These are phyloP conservation scores for Myxozyma neotropica DNA, from an alignment of 805 yeast genomes.

Conservation along the genomic window DNA sequence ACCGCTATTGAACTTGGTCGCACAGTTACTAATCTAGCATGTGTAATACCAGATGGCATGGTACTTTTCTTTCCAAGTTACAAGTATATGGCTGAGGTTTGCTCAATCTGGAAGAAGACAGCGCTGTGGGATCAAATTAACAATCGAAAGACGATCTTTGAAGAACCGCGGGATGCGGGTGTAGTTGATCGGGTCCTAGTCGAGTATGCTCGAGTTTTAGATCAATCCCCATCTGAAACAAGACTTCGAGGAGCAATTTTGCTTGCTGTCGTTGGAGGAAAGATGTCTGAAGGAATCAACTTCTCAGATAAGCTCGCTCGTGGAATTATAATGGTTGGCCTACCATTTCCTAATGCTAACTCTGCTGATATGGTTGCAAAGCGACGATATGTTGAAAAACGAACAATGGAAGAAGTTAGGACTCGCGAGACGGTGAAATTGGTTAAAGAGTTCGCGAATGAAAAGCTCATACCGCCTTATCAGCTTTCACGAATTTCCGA, in stretches of 20 bases:
- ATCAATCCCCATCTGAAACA: neutral
- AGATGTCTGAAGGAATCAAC: constrained; percentile 90
- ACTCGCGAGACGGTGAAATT: neutral
- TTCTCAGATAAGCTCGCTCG: constrained; percentile 87
- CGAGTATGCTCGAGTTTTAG: constrained; percentile 54
- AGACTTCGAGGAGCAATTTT: constrained; percentile 60
- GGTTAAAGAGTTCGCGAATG: neutral
- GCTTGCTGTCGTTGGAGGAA: constrained; percentile 89
- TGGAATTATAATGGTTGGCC: constrained; percentile 80
- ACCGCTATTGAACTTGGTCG: constrained; percentile 54
- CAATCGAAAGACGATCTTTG: constrained; percentile 47
- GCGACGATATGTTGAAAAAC: constrained; percentile 61
- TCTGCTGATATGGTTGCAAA: constrained; percentile 81
- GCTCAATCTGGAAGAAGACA: constrained; percentile 54
- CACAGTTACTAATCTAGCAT: constrained; percentile 49
- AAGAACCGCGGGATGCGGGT: constrained; percentile 54
- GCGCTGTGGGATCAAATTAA: constrained; percentile 40
- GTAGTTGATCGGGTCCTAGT: constrained; percentile 52
- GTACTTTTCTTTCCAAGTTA: constrained; percentile 88
- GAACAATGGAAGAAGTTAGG: constrained; percentile 51
- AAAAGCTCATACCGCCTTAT: neutral
- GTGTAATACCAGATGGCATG: constrained; percentile 66
- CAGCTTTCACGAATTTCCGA: constrained; percentile 39
- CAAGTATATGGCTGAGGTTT: constrained; percentile 59
- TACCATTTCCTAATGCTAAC: constrained; percentile 84